Evolutionary conservation across 1,284 basidiomycete species (phyloP), one percentile per base, ranked within the genome.

Genomic region (Fomitopsis pinicola): DNA sequence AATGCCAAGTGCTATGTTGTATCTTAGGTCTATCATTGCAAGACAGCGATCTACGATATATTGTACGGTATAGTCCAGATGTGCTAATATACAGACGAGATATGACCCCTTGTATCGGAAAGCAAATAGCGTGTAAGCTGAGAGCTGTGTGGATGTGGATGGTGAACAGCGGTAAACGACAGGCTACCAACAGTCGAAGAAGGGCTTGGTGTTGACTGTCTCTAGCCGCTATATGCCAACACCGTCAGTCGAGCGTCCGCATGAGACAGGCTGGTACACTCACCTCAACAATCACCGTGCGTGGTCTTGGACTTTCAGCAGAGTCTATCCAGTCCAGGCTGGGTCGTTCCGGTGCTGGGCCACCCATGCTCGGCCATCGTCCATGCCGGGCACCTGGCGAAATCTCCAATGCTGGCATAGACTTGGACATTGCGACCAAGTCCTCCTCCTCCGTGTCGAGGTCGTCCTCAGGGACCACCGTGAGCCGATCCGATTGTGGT

Each of bases 261-360:
- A 8, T 40, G 19, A n/a, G 8, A 9, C 14, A 45, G 28, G 33
- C 28, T 5, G 42, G 3, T 4, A 40, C 14, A 67, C 85, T 58
- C 59, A 91, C 91, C 83, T 92, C 91, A 19, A 84, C 80, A 62
- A 93, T 82, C 30, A 88, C 88, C 5, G 76, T 82, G 52, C 81
- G 79, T 68, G 85, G 88, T 63, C 75, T 80, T 26, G 73, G 74
- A 26, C 78, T 72, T 48, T 73, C 76, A 10, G 76, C 71, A 30
- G 83, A 78, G n/a, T 79, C 78, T 8, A 91, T 84, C 88, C 89
- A 91, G 55, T 92, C 91, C 58, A 89, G 71, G 22, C 78, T 80
- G 57, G 75, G 68, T 55, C 65, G 76, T 28, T 75, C 71, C 33
- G 78, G 74, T 40, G 68, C 58, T 30, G 59, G 57, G 14, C 38